A percentile compares a stretch with the other conserved stretches of the same genome.
These are phyloP conservation scores for Entamoeba moshkovskii DNA, from an alignment of 208 protist genomes.

Conservation along the genomic window DNA sequence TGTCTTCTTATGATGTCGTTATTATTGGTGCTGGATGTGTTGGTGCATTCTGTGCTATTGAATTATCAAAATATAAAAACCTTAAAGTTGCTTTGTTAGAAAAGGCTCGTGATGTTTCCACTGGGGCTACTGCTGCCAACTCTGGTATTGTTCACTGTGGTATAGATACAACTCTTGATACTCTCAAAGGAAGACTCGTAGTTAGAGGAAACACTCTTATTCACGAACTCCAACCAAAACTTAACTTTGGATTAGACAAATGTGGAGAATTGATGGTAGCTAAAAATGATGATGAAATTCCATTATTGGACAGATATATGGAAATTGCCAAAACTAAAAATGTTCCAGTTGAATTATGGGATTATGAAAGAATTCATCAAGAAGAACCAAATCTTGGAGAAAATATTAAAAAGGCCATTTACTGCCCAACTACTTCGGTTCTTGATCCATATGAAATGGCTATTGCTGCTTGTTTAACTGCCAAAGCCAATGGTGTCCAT, in stretches of 20 bases:
- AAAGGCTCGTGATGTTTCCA: neutral
- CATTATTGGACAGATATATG: neutral
- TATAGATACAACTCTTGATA: neutral
- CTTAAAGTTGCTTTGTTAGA: conserved; percentile 15
- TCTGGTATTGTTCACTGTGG: conserved; percentile 24
- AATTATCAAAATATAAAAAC: conserved; percentile 7
- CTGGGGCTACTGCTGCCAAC: conserved; percentile 13
- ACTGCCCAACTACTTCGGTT: neutral
- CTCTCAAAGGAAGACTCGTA: conserved; percentile 17
- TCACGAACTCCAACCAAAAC: neutral
- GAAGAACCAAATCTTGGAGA: conserved; percentile 17
- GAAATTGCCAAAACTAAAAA: neutral
- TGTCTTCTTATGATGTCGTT: conserved; percentile 1
- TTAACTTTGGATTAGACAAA: neutral
- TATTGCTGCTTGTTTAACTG: neutral
- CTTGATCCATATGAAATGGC: conserved; percentile 22
- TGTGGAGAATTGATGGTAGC: conserved; percentile 23
- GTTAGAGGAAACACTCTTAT: conserved; percentile 1
- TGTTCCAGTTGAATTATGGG: conserved; percentile 5
- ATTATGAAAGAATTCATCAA: conserved; percentile 1
- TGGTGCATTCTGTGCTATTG: conserved; percentile 4
- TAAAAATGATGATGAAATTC: neutral
- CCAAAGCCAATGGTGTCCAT: conserved; percentile 9
- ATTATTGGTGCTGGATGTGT: conserved; percentile 14
- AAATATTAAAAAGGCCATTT: neutral